These are phyloP conservation scores for Phytomonas francai DNA, from an alignment of 208 protist species.

Conservation along the genomic window DNA sequence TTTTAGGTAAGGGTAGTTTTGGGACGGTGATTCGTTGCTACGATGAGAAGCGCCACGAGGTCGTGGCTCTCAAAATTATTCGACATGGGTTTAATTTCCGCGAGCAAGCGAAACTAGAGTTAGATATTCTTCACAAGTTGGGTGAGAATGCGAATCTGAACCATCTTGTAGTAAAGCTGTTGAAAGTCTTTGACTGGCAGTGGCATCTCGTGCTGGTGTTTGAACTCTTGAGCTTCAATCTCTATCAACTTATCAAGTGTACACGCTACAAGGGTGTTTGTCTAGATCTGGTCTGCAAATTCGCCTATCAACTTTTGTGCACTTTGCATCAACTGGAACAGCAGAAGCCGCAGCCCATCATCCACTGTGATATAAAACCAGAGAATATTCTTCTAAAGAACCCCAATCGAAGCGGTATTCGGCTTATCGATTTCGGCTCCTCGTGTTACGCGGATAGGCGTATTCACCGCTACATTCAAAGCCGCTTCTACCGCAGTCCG, in stretches of 20 bases:
- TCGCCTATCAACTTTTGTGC: conserved; percentile 91
- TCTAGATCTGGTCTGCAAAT: conserved; percentile 87
- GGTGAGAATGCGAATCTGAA: conserved; percentile 54
- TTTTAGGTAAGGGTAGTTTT: conserved; percentile 88
- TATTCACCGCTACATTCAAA: conserved; percentile 97
- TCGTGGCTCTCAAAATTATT: conserved; percentile 87
- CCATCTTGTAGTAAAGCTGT: conserved; percentile 72
- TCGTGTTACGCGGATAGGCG: conserved; percentile 90
- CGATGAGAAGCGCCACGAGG: conserved; percentile 71
- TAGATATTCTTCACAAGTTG: conserved; percentile 74
- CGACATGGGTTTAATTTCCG: conserved; percentile 75
- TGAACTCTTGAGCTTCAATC: conserved; percentile 94
- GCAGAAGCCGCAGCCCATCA: conserved; percentile 86
- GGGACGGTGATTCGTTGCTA: conserved; percentile 86
- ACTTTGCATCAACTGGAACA: conserved; percentile 85
- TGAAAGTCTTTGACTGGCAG: conserved; percentile 87
- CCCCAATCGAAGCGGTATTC: conserved; percentile 88
- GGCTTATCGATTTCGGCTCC: conserved; percentile 97
- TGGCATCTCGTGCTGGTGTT: conserved; percentile 96
- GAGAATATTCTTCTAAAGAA: conserved; percentile 91
- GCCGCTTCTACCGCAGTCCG: conserved; percentile 96
- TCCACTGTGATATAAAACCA: conserved; percentile 98
- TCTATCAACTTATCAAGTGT: conserved; percentile 95
- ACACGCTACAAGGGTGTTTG: conserved; percentile 84
- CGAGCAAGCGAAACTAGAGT: conserved; percentile 77